A percentile compares a stretch with the other conserved stretches of the same genome.
These are phyloP conservation scores for Ustilago crameri DNA, from an alignment of 1,284 basidiomycete species.

Conservation along the genomic window DNA sequence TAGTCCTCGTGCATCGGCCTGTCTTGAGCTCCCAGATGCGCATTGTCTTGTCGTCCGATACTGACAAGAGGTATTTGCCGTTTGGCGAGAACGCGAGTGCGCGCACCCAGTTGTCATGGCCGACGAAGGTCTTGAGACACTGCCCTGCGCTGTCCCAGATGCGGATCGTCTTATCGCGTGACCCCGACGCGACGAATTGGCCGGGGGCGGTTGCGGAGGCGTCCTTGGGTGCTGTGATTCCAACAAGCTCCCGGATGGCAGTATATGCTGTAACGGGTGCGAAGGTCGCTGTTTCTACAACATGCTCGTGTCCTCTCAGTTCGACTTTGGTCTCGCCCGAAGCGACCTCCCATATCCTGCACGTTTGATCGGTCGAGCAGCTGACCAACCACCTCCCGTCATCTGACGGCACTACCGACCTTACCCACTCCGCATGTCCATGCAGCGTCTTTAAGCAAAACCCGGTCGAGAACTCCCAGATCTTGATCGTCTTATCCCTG, in stretches of 20 bases:
- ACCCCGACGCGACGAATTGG: constrained; percentile 80
- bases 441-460: constrained; percentile 60
- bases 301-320: constrained; percentile 86
- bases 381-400: constrained; percentile 81
- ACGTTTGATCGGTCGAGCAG: constrained; percentile 87
- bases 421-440: constrained; percentile 79
- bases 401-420: constrained; percentile 77
- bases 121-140: constrained; percentile 74
- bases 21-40: constrained; percentile 86
- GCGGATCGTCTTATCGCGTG: constrained; percentile 86
- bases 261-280: constrained; percentile 80
- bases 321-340: constrained; percentile 83
- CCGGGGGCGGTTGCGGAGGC: constrained; percentile 69
- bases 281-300: constrained; percentile 84
- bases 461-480: constrained; percentile 87
- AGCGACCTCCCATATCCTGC: constrained; percentile 81
- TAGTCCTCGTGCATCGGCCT: constrained; percentile 81
- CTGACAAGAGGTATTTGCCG: constrained; percentile 85
- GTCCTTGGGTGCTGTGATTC: constrained; percentile 72
- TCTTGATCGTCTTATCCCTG: constrained; percentile 83
- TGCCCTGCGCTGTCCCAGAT: constrained; percentile 86
- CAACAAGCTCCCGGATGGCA: constrained; percentile 81
- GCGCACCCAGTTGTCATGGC: constrained; percentile 66
- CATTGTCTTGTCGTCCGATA: constrained; percentile 89
- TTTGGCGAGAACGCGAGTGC: constrained; percentile 61